Percentiles rank a stretch among this genome's conserved stretches.
These are phyloP conservation scores for Colletotrichum truncatum DNA, from an alignment of 2,329 filamentous ascomycete genomes.

Conservation along the genomic window DNA sequence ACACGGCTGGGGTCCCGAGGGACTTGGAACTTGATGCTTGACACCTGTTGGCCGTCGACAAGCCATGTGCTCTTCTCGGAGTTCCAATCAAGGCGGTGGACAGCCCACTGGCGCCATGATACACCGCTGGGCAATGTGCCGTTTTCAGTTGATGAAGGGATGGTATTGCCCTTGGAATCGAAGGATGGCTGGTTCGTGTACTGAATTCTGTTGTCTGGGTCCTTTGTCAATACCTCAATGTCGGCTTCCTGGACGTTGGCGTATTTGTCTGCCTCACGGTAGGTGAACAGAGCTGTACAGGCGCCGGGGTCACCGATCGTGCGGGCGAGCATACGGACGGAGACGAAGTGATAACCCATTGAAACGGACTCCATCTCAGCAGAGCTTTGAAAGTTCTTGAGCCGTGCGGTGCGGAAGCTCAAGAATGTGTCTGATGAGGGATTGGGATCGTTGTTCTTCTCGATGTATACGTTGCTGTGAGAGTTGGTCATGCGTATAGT, in stretches of 20 bases:
- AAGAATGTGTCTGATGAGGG: constrained; percentile 53
- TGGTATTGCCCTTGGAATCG: constrained; percentile 51
- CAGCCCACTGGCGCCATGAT: constrained; percentile 64
- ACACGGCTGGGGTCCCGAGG: constrained; percentile 61
- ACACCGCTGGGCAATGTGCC: constrained; percentile 52
- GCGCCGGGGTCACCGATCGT: constrained; percentile 58
- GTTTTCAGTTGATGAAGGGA: constrained; percentile 57
- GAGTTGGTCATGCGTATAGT: constrained; percentile 50
- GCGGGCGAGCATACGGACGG: constrained; percentile 60
- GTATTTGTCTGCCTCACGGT: constrained; percentile 47
- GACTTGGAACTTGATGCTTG: constrained; percentile 63
- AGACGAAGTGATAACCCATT: constrained; percentile 48
- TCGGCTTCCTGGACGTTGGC: constrained; percentile 59
- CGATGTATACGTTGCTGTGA: constrained; percentile 56
- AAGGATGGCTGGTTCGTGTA: constrained; percentile 71
- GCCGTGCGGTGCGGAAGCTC: constrained; percentile 56
- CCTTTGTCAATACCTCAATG: constrained; percentile 60
- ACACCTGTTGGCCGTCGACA: constrained; percentile 58
- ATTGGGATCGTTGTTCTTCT: constrained; percentile 46
- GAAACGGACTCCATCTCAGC: constrained; percentile 56
- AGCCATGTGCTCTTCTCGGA: constrained; percentile 63
- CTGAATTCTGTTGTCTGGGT: constrained; percentile 53
- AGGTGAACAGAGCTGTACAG: constrained; percentile 63
- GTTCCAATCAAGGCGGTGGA: constrained; percentile 69
- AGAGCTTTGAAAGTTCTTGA: constrained; percentile 54